Conservation (phyloP, 306 rosid genomes). For the Dicorynia guianensis region DNA sequence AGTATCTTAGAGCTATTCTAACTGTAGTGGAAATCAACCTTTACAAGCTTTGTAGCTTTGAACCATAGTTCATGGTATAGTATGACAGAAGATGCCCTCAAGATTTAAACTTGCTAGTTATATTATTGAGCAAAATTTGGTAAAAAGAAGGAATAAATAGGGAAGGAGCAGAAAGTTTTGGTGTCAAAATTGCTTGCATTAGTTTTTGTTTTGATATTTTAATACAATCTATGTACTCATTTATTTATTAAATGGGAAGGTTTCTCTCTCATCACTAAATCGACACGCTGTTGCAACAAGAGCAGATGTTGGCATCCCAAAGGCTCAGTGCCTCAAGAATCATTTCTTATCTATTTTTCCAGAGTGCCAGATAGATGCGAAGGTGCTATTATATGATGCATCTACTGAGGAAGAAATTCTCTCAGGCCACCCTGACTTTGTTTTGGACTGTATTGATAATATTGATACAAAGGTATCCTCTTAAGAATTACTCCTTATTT, state of each 20-base stretch:
- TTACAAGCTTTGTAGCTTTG: constrained; percentile 15
- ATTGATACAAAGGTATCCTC: constrained; percentile 88
- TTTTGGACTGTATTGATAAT: constrained; percentile 93
- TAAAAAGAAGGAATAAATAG: constrained; percentile 24
- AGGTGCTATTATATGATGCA: constrained; percentile 84
- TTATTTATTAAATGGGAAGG: constrained; percentile 73
- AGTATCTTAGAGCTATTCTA: constrained; percentile 18
- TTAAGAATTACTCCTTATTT: constrained; percentile 24
- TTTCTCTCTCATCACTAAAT: constrained; percentile 95
- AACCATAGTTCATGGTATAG: constrained; percentile 12
- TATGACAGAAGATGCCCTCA: constrained; percentile 16
- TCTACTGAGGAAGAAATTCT: constrained; percentile 93
- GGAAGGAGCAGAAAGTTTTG: constrained; percentile 28
- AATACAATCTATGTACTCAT: constrained; percentile 43
- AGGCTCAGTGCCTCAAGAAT: constrained; percentile 93
- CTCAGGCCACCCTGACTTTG: constrained; percentile 90
- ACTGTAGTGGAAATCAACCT: constrained; percentile 9
- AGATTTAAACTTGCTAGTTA: not conserved
- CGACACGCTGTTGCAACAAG: constrained; percentile 99
- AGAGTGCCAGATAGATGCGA: constrained; percentile 86
- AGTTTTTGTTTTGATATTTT: constrained; percentile 22
- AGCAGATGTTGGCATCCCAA: constrained; percentile 95
- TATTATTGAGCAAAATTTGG: constrained; percentile 1
- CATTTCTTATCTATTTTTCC: constrained; percentile 90
- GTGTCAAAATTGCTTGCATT: constrained; percentile 35